Evolutionary conservation across 139 green algal genomes (phyloP).

Genomic region (Chlorella sp.): DNA sequence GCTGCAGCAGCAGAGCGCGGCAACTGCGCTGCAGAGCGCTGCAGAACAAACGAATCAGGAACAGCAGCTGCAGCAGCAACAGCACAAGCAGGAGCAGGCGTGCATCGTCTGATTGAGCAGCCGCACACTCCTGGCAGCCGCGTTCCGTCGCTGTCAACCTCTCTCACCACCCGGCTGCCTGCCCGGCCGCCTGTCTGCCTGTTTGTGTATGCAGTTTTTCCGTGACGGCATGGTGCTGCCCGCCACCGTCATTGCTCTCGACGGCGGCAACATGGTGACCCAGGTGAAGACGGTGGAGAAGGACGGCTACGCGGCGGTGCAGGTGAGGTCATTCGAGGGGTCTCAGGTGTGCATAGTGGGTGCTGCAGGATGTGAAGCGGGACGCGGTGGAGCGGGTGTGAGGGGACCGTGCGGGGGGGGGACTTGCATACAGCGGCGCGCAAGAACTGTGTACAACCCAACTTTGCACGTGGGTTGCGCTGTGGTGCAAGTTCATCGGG

Average conservation of each 20-base stretch:
- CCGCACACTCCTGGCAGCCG: not conserved
- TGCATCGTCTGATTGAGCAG: too few relatives aligned
- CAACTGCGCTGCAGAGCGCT: too few relatives aligned
- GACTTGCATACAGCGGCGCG: too few relatives aligned
- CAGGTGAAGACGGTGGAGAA: constrained; percentile 92
- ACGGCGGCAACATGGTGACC: constrained; percentile 94
- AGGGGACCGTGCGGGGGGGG: too few relatives aligned
- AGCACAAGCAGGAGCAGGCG: not conserved
- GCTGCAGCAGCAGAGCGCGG: too few relatives aligned
- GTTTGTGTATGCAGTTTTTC: constrained; percentile 69
- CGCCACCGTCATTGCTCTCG: constrained; percentile 92
- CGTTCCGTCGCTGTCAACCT: not conserved
- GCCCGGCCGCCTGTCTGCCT: not conserved
- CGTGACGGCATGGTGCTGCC: constrained; percentile 84
- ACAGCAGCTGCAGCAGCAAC: not conserved
- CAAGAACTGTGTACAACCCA: too few relatives aligned
- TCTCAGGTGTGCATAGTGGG: not conserved
- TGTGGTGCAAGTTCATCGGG: too few relatives aligned
- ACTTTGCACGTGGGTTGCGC: too few relatives aligned
- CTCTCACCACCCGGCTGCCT: not conserved
- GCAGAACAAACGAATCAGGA: too few relatives aligned
- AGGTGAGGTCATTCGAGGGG: constrained; percentile 29
- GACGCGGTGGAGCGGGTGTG: too few relatives aligned
- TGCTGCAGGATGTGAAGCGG: too few relatives aligned
- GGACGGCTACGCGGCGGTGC: constrained; percentile 95